Evolutionary conservation across 2,329 filamentous ascomycete species (phyloP).

Genomic region (Epicoccum sorghinum): DNA sequence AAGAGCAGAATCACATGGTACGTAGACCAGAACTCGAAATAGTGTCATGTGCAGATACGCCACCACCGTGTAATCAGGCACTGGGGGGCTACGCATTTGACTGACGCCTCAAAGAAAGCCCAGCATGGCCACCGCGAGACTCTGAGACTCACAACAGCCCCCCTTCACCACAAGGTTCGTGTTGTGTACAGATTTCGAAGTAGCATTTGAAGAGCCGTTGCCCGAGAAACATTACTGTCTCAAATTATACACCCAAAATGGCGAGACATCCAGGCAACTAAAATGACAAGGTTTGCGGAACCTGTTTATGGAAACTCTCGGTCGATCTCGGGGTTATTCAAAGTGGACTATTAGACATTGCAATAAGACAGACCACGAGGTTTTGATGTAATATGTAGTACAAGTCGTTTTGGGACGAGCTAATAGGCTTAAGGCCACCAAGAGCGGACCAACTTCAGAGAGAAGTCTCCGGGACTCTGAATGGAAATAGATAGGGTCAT

Average conservation of each 20-base stretch:
- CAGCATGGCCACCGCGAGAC: no score
- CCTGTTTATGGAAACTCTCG: neutral
- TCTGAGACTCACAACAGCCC: no score
- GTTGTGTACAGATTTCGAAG: neutral
- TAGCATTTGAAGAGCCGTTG: neutral
- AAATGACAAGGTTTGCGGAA: neutral
- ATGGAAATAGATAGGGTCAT: neutral
- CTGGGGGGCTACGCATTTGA: no score
- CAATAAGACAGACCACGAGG: constrained; percentile 5
- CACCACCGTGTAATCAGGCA: no score
- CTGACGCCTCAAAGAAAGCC: no score
- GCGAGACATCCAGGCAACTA: constrained; percentile 7
- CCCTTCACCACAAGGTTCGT: neutral
- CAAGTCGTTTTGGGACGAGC: neutral
- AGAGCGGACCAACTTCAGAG: constrained; percentile 1
- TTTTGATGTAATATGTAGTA: neutral
- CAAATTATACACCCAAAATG: neutral
- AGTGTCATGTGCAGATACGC: no score
- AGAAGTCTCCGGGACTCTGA: neutral
- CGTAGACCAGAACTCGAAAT: no score
- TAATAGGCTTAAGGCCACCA: neutral
- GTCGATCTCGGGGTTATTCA: neutral
- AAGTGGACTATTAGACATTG: neutral
- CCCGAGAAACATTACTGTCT: constrained; percentile 1
- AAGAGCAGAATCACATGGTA: no score